Base-by-base conservation (phyloP, 2,329 filamentous ascomycete genomes). In the Ceratocystis cubensis region DNA sequence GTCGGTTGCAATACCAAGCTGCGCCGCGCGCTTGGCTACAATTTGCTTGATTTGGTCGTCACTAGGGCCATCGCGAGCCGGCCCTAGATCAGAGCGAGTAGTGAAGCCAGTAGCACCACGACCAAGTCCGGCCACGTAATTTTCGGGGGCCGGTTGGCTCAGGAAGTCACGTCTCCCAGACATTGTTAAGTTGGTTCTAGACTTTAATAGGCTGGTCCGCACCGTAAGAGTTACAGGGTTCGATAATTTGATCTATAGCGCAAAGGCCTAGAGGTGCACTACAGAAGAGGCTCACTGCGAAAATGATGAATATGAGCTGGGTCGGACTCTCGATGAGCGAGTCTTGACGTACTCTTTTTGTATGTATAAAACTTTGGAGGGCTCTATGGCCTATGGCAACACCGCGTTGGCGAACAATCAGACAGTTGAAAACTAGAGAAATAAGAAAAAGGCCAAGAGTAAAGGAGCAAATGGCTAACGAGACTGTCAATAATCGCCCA, bases 41-140 rank as follows among this genome's bases (percentile, higher is more conserved):
- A 91, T 92, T 76, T 96, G 94, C 76, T 97, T 96, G 78, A 99
- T 96, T 78, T 97, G 93, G 75, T 99, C 94, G 72, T 96, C 93
- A 69, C 89, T 96, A 62, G 94, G 94, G 17, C 94, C 94, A 79
- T 96, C 93, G 72, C 93, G 85, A 68, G 93, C 93, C 63, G 95
- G 94, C 67, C 95, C 94, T 67, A 99, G 81, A 82, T 99, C 94
- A 67, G 93, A 97, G 73, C 95, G 86, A 50, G 94, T 99, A 17
- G 94, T 97, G 79, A 99, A 99, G 69, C 95, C 94, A 6, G 94
- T 99, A 25, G 95, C 95, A 78, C 94, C 94, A 82, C 95, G 89
- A 77, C 94, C 94, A 70, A 99, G 86, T 83, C 94, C 94, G 70
- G 94, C 94, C 70, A 99, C 93, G 73, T 93, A 93, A 76, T 92